phyloP scores from a whole-genome alignment of 352 stramenopile species.

The Pythium sukuiense region DNA sequence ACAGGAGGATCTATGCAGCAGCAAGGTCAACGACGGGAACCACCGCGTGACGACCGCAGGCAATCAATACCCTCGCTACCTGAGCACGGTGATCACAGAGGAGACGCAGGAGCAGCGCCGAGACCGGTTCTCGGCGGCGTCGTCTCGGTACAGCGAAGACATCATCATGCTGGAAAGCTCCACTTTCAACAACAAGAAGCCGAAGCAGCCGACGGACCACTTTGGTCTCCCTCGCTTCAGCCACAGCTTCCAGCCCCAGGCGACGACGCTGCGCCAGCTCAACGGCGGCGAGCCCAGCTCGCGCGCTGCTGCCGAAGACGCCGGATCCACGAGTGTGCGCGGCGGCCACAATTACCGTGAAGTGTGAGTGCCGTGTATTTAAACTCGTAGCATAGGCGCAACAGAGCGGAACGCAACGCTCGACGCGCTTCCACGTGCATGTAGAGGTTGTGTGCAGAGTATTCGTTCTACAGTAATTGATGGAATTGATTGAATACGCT shows the following conservation, averaged over 20 bases:
- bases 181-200: not conserved
- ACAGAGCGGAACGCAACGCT: not conserved
- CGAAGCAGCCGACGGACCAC: not conserved
- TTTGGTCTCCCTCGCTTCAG: slow-evolving; percentile 7
- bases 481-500: too few relatives aligned
- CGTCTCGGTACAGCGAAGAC: slow-evolving; percentile 14
- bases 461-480: too few relatives aligned
- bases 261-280: not conserved
- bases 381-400: too few relatives aligned
- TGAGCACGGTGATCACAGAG: slow-evolving; percentile 10
- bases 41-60: not conserved
- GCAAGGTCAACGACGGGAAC: not conserved
- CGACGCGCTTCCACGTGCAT: not conserved
- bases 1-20: slow-evolving; percentile 1
- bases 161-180: slow-evolving; percentile 16
- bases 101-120: slow-evolving; percentile 11
- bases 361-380: slow-evolving; percentile 2
- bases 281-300: not conserved
- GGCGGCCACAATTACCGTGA: not conserved
- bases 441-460: not conserved
- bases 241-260: not conserved
- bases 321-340: not conserved
- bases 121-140: not conserved
- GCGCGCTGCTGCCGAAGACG: not conserved
- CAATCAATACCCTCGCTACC: slow-evolving; percentile 7